A percentile compares a stretch with the other conserved stretches of the same genome.
phyloP scores from a whole-genome alignment of 352 stramenopile genomes.

The Phytopythium helicoides region DNA sequence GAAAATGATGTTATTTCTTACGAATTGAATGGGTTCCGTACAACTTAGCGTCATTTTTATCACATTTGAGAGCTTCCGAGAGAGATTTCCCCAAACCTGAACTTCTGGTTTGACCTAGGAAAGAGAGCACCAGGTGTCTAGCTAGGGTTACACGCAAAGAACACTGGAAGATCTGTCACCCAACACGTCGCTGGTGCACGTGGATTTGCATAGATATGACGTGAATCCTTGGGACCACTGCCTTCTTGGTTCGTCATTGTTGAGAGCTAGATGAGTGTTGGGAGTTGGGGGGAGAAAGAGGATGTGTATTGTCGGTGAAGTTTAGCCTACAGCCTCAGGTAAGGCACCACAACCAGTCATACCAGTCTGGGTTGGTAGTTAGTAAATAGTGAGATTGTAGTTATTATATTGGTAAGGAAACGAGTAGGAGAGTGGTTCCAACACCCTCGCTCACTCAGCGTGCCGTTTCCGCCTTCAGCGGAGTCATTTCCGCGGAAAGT shows the following conservation, averaged over 20 bases:
- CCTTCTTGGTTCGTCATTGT: constrained; percentile 1
- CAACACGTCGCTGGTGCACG: not conserved
- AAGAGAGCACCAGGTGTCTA: not conserved
- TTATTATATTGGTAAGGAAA: too few relatives aligned
- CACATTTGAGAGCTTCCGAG: not conserved
- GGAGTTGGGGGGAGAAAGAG: too few relatives aligned
- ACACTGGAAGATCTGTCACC: not conserved
- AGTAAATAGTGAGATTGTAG: too few relatives aligned
- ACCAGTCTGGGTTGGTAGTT: too few relatives aligned
- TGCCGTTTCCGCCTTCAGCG: too few relatives aligned
- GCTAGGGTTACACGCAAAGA: not conserved
- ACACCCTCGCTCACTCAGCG: too few relatives aligned
- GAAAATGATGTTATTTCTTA: constrained; percentile 17
- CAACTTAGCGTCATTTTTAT: not conserved
- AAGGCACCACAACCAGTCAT: too few relatives aligned
- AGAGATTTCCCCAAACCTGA: constrained; percentile 4
- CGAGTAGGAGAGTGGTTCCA: too few relatives aligned
- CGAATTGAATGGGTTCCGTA: constrained; percentile 17
- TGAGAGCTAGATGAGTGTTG: too few relatives aligned
- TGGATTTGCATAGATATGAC: not conserved
- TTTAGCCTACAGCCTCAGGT: too few relatives aligned
- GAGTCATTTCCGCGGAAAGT: too few relatives aligned
- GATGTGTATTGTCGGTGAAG: too few relatives aligned
- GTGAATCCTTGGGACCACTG: constrained; percentile 1
- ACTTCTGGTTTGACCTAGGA: constrained; percentile 1